phyloP scores from a whole-genome alignment of 176 grass and related monocot genomes.

The Juncus effusus region DNA sequence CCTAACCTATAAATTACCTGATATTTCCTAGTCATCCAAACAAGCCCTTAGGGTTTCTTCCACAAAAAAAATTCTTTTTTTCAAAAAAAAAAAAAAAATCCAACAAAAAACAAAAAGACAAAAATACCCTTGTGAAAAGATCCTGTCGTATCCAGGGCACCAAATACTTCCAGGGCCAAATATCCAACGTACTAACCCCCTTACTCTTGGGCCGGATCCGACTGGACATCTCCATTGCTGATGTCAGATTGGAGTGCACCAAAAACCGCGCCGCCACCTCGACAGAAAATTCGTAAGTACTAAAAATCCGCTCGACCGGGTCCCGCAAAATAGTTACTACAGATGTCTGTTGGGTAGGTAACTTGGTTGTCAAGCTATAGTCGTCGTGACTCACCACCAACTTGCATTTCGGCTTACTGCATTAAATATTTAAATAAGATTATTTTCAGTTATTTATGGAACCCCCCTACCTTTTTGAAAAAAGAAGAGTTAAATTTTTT shows the following conservation, averaged over 20 bases:
- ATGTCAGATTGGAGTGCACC: slow-evolving; percentile 77
- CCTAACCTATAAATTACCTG: too few relatives aligned
- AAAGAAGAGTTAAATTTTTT: slow-evolving; percentile 11
- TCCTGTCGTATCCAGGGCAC: slow-evolving; percentile 99
- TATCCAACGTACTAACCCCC: slow-evolving; percentile 85
- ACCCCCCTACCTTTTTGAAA: neutral
- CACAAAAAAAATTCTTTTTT: neutral
- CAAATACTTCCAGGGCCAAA: slow-evolving; percentile 99
- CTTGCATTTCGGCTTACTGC: slow-evolving; percentile 91
- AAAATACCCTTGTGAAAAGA: slow-evolving; percentile 69
- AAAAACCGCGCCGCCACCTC: slow-evolving; percentile 98
- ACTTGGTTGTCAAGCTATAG: slow-evolving; percentile 88
- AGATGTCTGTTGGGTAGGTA: slow-evolving; percentile 80
- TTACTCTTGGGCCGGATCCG: slow-evolving; percentile 42
- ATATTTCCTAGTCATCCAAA: too few relatives aligned
- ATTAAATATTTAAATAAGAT: neutral
- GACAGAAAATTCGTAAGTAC: slow-evolving; percentile 92
- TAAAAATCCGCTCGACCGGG: slow-evolving; percentile 88
- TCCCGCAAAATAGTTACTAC: slow-evolving; percentile 88
- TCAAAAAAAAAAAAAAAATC: neutral
- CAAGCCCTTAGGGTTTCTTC: neutral
- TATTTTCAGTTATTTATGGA: neutral
- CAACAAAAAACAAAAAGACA: neutral
- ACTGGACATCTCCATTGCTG: slow-evolving; percentile 61
- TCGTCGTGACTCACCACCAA: slow-evolving; percentile 92